Base-by-base conservation (phyloP, 306 rosid genomes). In the Lathyrus tuberosus region DNA sequence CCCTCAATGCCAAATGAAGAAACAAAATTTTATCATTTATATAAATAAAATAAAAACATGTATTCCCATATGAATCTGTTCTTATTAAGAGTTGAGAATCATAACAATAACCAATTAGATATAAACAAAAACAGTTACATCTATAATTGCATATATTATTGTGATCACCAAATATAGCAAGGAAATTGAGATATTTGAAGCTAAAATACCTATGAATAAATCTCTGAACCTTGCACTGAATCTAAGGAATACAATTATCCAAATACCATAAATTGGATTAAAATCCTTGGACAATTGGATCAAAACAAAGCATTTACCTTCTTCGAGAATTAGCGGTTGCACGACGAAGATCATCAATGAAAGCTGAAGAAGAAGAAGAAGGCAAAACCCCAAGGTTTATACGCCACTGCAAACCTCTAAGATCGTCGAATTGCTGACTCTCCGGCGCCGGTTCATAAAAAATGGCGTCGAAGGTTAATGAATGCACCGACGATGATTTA, bases 381-480 rank as follows among this genome's bases (percentile, higher is more conserved):
- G 96, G 95, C 79, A 95, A 84, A 78, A 95, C 80, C 75, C 97
- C 97, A 62, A 95, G 99, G 84, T 91, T 83, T 67, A 89, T 84
- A 12, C 99, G 97, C 99, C 99, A 95, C 72, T 78, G 89, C 57
- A 95, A 84, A 38, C 99, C 86, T 84, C 99, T 87, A 56, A 91
- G 89, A 56, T 86, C 86, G 2, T 65, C 72, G 60, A 89, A 91
- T n/a, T 48, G 84, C 40, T 62, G 78, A 73, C 60, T 86, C 67
- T 80, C 86, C 17, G 48, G 77, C 44, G 22, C 71, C 28, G 87
- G 71, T 69, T 73, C 64, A 33, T 44, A 71, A 58, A 69, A 73
- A 76, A 49, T 80, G 40, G 70, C 46, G 54, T 26, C 80, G 8
- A 79, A 81, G 65, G 71, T 73, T 6, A 65, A 43, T 37, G 80